Percentiles rank a stretch among this genome's conserved stretches.
Evolutionary conservation across 441 rosid genomes (phyloP).

Genomic region (Iberis amara): DNA sequence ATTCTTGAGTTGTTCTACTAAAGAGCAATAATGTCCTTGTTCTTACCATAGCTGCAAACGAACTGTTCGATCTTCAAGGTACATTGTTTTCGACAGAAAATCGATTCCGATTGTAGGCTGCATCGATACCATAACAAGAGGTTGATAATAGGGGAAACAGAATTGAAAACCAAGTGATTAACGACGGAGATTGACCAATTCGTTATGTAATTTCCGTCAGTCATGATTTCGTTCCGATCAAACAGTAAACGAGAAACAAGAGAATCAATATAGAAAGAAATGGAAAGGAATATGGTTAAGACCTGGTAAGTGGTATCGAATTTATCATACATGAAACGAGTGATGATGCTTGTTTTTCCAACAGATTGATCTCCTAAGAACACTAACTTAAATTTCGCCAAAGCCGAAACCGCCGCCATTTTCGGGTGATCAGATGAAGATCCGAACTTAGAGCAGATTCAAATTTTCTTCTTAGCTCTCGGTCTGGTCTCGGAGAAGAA

Average conservation of each 20-base stretch:
- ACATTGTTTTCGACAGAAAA: conserved; percentile 61
- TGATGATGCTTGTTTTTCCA: conserved; percentile 85
- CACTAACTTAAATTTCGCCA: conserved; percentile 78
- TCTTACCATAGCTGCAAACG: conserved; percentile 58
- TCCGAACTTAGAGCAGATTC: conserved; percentile 24
- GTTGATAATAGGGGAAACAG: too few species aligned
- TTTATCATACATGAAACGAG: conserved; percentile 89
- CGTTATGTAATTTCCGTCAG: too few species aligned
- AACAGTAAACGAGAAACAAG: not conserved
- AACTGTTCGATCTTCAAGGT: conserved; percentile 60
- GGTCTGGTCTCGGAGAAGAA: not conserved
- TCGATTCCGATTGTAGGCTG: conserved; percentile 68
- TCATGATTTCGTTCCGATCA: not conserved
- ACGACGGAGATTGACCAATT: not conserved
- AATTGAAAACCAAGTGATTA: too few species aligned
- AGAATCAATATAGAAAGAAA: not conserved
- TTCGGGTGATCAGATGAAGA: conserved; percentile 1
- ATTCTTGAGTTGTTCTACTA: too few species aligned
- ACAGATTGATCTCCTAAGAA: conserved; percentile 86
- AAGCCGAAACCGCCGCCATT: conserved; percentile 73
- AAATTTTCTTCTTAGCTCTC: not conserved
- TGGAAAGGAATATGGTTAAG: not conserved
- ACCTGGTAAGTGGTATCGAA: conserved; percentile 88
- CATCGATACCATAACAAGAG: too few species aligned
- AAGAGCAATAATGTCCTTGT: too few species aligned